Percentiles rank a stretch among this genome's conserved stretches.
Conservation (phyloP, 495 filamentous ascomycete genomes). For the Xylaria cubensis region DNA sequence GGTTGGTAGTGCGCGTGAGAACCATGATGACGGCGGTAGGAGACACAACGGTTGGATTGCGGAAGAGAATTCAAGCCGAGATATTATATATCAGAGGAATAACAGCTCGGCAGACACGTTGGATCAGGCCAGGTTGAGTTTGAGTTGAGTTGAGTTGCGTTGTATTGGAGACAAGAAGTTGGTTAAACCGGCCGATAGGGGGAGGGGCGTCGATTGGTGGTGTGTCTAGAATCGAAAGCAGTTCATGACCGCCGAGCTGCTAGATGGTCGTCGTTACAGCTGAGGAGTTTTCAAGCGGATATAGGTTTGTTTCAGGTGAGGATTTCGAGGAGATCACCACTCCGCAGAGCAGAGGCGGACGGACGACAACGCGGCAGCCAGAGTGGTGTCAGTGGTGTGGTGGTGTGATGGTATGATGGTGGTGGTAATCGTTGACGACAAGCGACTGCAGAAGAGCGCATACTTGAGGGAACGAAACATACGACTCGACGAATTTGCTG, state of each 20-base stretch:
- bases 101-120: conserved; percentile 13
- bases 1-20: conserved; percentile 75
- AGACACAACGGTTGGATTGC: not conserved
- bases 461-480: conserved; percentile 19
- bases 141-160: not conserved
- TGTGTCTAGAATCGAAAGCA: not conserved
- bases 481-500: conserved; percentile 24
- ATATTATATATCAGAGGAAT: not conserved
- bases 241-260: conserved; percentile 19
- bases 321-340: conserved; percentile 33
- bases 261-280: not conserved
- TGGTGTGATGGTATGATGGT: conserved; percentile 22
- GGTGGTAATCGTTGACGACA: conserved; percentile 8
- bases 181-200: not conserved
- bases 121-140: not conserved
- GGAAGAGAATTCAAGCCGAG: not conserved
- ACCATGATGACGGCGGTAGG: conserved; percentile 47
- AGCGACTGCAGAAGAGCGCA: not conserved
- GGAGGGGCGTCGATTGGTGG: not conserved
- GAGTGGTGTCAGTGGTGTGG: conserved; percentile 15
- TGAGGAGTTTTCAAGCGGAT: not conserved
- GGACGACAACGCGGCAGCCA: conserved; percentile 20
- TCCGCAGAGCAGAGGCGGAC: conserved; percentile 17
- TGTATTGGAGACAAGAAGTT: not conserved
- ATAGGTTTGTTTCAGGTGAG: conserved; percentile 30